phyloP scores from a whole-genome alignment of 495 filamentous ascomycete species.

The Aspergillus bridgeri region DNA sequence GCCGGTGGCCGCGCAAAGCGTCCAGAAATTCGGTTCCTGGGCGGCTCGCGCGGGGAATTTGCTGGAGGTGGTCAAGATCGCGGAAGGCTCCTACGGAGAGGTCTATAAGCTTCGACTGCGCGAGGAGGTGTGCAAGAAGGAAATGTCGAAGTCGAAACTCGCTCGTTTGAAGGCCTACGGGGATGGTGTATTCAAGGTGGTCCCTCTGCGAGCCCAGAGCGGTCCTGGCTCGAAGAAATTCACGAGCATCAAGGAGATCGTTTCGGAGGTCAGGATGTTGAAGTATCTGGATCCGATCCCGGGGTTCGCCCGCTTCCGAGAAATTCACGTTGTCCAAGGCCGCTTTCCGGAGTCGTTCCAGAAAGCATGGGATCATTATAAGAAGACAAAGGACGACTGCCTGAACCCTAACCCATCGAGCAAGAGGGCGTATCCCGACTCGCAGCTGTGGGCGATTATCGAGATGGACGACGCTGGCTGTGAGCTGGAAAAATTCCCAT shows the following conservation, averaged over 20 bases:
- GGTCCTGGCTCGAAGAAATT: slow-evolving; percentile 46
- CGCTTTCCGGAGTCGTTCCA: slow-evolving; percentile 60
- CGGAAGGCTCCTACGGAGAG: slow-evolving; percentile 51
- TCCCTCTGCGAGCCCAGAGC: slow-evolving; percentile 43
- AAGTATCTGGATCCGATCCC: slow-evolving; percentile 73
- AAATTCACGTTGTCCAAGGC: slow-evolving; percentile 69
- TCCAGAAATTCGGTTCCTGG: slow-evolving; percentile 44
- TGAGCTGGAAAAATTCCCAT: slow-evolving; percentile 64
- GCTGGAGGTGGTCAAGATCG: slow-evolving; percentile 46
- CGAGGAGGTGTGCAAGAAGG: slow-evolving; percentile 33
- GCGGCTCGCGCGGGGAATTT: slow-evolving; percentile 38
- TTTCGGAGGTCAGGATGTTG: slow-evolving; percentile 68
- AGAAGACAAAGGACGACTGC: slow-evolving; percentile 56
- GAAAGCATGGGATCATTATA: slow-evolving; percentile 61
- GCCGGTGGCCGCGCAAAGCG: slow-evolving; percentile 32
- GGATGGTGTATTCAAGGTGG: slow-evolving; percentile 49
- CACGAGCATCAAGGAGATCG: slow-evolving; percentile 52
- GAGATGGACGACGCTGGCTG: slow-evolving; percentile 85
- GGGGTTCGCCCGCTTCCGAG: slow-evolving; percentile 89
- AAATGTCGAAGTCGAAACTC: slow-evolving; percentile 41
- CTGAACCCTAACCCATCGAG: slow-evolving; percentile 63
- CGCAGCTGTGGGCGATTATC: slow-evolving; percentile 73
- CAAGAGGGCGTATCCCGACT: slow-evolving; percentile 56
- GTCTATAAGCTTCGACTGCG: slow-evolving; percentile 47
- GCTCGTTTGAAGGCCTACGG: slow-evolving; percentile 39